phyloP scores from a whole-genome alignment of 1,139 yeast genomes.

The Suhomyces choctaworum region DNA sequence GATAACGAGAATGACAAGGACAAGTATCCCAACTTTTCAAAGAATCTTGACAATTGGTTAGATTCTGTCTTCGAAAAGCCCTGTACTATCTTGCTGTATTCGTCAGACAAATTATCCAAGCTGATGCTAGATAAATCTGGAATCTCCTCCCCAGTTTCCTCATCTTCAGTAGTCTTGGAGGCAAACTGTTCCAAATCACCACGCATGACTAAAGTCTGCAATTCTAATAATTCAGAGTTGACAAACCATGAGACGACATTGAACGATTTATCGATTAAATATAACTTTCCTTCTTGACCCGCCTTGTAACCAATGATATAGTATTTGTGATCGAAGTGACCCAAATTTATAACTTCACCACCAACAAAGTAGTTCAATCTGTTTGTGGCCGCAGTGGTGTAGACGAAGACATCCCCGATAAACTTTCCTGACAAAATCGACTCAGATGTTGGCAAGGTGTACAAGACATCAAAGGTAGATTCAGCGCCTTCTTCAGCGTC shows the following conservation, averaged over 20 bases:
- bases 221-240: slow-evolving; percentile 83
- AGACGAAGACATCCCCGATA: slow-evolving; percentile 95
- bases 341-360: slow-evolving; percentile 86
- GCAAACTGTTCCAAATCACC: slow-evolving; percentile 72
- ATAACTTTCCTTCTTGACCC: slow-evolving; percentile 78
- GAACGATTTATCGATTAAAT: slow-evolving; percentile 87
- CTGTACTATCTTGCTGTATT: slow-evolving; percentile 39
- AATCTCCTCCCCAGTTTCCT: slow-evolving; percentile 40
- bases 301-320: slow-evolving; percentile 88
- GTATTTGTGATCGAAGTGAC: slow-evolving; percentile 88
- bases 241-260: slow-evolving; percentile 80
- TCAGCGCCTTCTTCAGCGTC: slow-evolving; percentile 88
- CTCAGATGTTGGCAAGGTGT: slow-evolving; percentile 71
- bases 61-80: slow-evolving; percentile 68
- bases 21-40: slow-evolving; percentile 87
- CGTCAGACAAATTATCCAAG: slow-evolving; percentile 60
- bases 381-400: slow-evolving; percentile 77
- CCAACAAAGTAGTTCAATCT: slow-evolving; percentile 94
- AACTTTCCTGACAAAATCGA: slow-evolving; percentile 85
- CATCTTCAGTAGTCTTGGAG: slow-evolving; percentile 31
- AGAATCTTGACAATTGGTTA: slow-evolving; percentile 82
- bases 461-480: slow-evolving; percentile 78
- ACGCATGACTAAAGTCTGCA: slow-evolving; percentile 91
- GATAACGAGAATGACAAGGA: slow-evolving; percentile 82
- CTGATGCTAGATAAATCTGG: slow-evolving; percentile 60